These are phyloP conservation scores for Umbelopsis vinacea DNA, from an alignment of 192 early-diverging fungal species.

Conservation along the genomic window DNA sequence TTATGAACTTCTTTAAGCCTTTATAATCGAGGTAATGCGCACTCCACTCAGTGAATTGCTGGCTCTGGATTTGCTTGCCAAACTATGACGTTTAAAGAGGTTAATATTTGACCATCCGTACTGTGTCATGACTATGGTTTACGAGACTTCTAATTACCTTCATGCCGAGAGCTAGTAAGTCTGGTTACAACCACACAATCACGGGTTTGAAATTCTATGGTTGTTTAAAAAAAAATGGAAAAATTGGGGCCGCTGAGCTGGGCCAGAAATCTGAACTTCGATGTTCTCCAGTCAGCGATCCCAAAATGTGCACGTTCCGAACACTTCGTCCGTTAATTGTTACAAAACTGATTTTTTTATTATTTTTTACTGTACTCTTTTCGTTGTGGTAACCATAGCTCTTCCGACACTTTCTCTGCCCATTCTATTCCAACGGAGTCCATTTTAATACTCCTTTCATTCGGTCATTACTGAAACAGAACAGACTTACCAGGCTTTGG, in stretches of 20 bases:
- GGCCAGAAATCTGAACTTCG: neutral
- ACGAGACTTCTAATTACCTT: constrained; percentile 9
- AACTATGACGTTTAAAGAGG: constrained; percentile 64
- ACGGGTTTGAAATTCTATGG: constrained; percentile 5
- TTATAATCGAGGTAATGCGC: constrained; percentile 98
- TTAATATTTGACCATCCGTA: neutral
- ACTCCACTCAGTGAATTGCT: constrained; percentile 91
- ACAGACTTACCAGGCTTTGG: neutral
- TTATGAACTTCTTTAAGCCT: constrained; percentile 97
- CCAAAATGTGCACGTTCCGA: neutral
- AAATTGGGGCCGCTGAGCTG: neutral
- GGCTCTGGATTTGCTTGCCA: constrained; percentile 96
- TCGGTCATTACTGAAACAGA: too few relatives aligned
- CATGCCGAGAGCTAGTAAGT: neutral
- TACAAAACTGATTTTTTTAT: neutral
- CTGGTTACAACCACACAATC: neutral
- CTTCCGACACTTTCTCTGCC: constrained; percentile 4
- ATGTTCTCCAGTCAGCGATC: neutral
- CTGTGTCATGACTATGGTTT: neutral
- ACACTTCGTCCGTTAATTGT: neutral
- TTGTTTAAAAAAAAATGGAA: neutral
- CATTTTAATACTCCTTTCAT: neutral
- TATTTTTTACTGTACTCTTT: neutral
- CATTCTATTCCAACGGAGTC: neutral
- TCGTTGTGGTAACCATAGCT: constrained; percentile 4